Evolutionary conservation across 2,329 filamentous ascomycete genomes (phyloP), one percentile per base, ranked within the genome.

Genomic region (Colletotrichum filicis): DNA sequence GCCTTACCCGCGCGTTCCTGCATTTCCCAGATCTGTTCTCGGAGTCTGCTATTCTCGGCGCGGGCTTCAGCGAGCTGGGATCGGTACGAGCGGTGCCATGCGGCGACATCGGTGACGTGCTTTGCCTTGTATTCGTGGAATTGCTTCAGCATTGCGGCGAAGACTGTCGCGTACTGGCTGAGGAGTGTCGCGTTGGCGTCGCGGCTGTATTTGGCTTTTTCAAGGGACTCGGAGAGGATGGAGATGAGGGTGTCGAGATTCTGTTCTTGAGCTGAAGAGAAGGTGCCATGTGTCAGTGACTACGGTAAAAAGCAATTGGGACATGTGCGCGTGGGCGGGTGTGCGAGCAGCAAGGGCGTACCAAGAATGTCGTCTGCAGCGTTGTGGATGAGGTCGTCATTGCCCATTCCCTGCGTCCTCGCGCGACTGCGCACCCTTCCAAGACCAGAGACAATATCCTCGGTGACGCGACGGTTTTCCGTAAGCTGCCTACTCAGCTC

Each of bases 11-110:
- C 91, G 76, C 90, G 88, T 53, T 87, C 85, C 78, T 92, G 89
- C 89, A 92, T 91, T 76, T 91, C 89, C 86, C 90, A 91, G 77
- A 92, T 91, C 80, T 92, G 90, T 77, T 91, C 89, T 65, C 91
- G 89, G 64, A 92, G 85, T 2, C 87, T 86, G 73, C 86, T 85
- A 77, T 92, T 92, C 82, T 92, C 91, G 75, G 88, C 88, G 5
- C 91, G 90, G 59, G 91, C 90, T 78, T 91, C 90, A 76, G 90
- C 90, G 49, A 93, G 87, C 82, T 92, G 91, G 30, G 86, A 82
- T 8, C 91, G 89, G 83, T 93, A 93, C 71, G 88, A 91, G 68
- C 87, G 89, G 83, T 93, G 91, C 91, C 91, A 93, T 26, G 89
- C 82, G 6, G 88, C 85, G 22, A 92, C 89, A 78, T 92, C 91